A percentile compares a stretch with the other conserved stretches of the same genome.
Evolutionary conservation across 345 rosid species (phyloP).

Genomic region (Atalantia buxifolia): DNA sequence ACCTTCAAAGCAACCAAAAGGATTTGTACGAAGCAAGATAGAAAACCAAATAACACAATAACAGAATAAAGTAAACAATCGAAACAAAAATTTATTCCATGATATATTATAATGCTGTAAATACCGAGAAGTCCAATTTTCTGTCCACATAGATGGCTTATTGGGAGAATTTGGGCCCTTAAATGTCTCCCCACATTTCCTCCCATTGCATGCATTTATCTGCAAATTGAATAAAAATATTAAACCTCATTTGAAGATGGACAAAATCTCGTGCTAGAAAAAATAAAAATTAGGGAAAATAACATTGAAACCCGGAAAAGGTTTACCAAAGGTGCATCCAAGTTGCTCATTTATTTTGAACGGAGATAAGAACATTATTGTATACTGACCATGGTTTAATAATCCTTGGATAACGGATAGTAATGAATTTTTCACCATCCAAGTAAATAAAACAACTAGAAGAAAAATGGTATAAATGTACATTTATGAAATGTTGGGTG

Average conservation of each 20-base stretch:
- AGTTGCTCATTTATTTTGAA: no score
- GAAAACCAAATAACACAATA: background rate
- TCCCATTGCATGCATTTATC: conserved; percentile 39
- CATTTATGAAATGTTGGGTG: no score
- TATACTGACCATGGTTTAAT: no score
- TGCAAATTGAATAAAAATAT: background rate
- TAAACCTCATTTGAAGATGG: background rate
- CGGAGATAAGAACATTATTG: no score
- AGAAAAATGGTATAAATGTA: no score
- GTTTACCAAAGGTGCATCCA: no score
- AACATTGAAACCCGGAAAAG: background rate
- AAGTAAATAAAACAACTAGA: no score
- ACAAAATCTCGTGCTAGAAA: background rate
- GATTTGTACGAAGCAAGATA: background rate
- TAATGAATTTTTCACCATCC: no score
- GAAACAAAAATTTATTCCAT: no score
- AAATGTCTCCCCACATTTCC: conserved; percentile 34
- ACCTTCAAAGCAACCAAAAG: background rate
- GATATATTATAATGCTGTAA: background rate
- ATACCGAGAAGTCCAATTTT: conserved; percentile 35
- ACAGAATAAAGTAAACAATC: background rate
- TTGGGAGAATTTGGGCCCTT: conserved; percentile 35
- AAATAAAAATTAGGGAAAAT: no score
- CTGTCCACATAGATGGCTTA: conserved; percentile 42
- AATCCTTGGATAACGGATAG: no score